Percentiles rank a stretch among this genome's conserved stretches.
Conservation (phyloP, 2,329 filamentous ascomycete genomes). For the Aspergillus fijiensis region DNA sequence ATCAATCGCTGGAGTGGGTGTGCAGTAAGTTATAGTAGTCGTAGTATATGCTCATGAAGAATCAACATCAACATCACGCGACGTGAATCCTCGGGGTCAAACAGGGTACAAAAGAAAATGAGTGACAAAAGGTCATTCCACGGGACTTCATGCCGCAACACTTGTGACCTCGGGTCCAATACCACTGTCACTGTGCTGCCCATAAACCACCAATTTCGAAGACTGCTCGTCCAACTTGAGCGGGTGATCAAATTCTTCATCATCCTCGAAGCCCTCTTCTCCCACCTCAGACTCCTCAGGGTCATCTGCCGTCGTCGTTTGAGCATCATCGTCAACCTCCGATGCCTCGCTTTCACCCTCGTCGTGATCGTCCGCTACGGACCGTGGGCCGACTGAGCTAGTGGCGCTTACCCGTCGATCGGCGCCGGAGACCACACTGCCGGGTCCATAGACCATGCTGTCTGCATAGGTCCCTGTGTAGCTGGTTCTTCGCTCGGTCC, state of each 20-base stretch:
- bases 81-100: background rate
- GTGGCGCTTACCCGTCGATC: constrained; percentile 42
- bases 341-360: constrained; percentile 15
- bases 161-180: constrained; percentile 31
- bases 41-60: background rate
- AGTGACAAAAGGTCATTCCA: background rate
- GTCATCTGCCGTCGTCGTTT: constrained; percentile 20
- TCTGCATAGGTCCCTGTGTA: constrained; percentile 45
- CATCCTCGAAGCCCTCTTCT: constrained; percentile 2
- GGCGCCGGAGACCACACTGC: constrained; percentile 40
- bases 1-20: background rate
- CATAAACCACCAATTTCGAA: constrained; percentile 31
- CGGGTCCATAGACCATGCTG: constrained; percentile 41
- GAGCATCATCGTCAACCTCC: constrained; percentile 13
- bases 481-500: constrained; percentile 47
- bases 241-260: constrained; percentile 16
- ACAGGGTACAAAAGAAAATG: background rate
- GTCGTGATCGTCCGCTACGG: constrained; percentile 25
- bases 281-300: constrained; percentile 2
- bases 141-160: constrained; percentile 13
- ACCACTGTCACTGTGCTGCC: constrained; percentile 31
- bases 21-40: background rate
- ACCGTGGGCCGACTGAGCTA: constrained; percentile 34
- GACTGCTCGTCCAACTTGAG: constrained; percentile 18
- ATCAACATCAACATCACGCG: background rate